These are phyloP conservation scores for Chrysopogon serrulatus DNA, from an alignment of 176 grass and related monocot genomes.

Conservation along the genomic window DNA sequence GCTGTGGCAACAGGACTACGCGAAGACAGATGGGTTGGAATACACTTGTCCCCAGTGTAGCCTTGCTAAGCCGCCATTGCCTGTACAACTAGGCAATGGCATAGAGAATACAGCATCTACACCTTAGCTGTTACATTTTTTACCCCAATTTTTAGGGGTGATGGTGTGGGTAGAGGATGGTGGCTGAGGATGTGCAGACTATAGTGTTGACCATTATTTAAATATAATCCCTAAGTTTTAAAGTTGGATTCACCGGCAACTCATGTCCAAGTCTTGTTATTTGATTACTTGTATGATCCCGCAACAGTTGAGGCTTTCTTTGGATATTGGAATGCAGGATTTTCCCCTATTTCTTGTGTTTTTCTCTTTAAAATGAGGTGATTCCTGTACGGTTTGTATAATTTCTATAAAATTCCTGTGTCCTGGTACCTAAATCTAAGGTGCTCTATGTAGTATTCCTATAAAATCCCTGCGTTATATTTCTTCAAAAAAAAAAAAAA, in stretches of 20 bases:
- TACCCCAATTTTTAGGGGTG: not conserved
- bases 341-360: too few species aligned
- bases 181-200: not conserved
- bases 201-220: not conserved
- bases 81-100: conserved; percentile 21
- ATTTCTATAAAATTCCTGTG: too few species aligned
- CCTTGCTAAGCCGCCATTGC: conserved; percentile 5
- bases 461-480: too few species aligned
- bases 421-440: too few species aligned
- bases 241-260: not conserved
- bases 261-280: not conserved
- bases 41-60: conserved; percentile 69
- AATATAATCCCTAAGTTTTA: not conserved
- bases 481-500: too few species aligned
- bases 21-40: conserved; percentile 66
- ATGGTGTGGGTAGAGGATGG: not conserved
- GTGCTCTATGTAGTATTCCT: too few species aligned
- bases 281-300: not conserved
- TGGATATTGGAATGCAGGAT: too few species aligned
- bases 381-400: not conserved
- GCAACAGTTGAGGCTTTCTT: not conserved
- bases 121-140: conserved; percentile 17
- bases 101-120: conserved; percentile 10
- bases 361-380: too few species aligned
- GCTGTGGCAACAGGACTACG: conserved; percentile 58